These are phyloP conservation scores for Gnomoniopsis smithogilvyi DNA, from an alignment of 2,329 filamentous ascomycete species.

Conservation along the genomic window DNA sequence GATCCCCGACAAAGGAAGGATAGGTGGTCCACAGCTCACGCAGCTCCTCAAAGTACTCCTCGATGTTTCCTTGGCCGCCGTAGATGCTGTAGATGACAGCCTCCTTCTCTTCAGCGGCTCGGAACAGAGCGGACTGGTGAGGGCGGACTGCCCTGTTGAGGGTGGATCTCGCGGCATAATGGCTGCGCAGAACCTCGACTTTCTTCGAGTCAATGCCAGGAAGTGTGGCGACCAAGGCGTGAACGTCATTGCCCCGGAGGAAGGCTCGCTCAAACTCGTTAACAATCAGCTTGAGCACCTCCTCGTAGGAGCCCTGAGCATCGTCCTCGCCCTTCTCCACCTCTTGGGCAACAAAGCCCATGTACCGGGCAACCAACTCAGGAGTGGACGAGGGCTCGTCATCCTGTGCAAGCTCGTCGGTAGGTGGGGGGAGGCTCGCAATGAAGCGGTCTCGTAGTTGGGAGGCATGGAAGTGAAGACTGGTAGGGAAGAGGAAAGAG, in stretches of 20 bases:
- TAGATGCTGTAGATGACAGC: constrained; percentile 92
- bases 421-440: constrained; percentile 80
- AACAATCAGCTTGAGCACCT: constrained; percentile 86
- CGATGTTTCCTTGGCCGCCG: constrained; percentile 96
- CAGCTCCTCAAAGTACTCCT: constrained; percentile 98
- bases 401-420: constrained; percentile 95
- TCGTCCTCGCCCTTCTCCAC: constrained; percentile 92
- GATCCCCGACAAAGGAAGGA: constrained; percentile 82
- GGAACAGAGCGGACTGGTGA: constrained; percentile 88
- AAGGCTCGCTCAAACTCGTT: constrained; percentile 97
- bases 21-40: constrained; percentile 90
- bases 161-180: constrained; percentile 85
- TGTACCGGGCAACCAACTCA: constrained; percentile 89
- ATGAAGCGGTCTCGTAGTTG: constrained; percentile 91
- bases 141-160: constrained; percentile 82
- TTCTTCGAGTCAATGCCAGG: constrained; percentile 94
- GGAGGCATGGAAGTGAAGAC: constrained; percentile 91
- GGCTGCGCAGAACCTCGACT: constrained; percentile 81
- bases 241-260: constrained; percentile 92
- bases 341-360: constrained; percentile 84
- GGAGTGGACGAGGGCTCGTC: constrained; percentile 96
- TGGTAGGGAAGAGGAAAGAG: constrained; percentile 91
- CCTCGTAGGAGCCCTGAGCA: constrained; percentile 80
- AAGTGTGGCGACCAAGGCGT: constrained; percentile 79
- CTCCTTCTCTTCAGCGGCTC: constrained; percentile 79